A percentile compares a stretch with the other conserved stretches of the same genome.
Evolutionary conservation across 2,329 filamentous ascomycete species (phyloP).

Genomic region (Epichloe gansuensis): DNA sequence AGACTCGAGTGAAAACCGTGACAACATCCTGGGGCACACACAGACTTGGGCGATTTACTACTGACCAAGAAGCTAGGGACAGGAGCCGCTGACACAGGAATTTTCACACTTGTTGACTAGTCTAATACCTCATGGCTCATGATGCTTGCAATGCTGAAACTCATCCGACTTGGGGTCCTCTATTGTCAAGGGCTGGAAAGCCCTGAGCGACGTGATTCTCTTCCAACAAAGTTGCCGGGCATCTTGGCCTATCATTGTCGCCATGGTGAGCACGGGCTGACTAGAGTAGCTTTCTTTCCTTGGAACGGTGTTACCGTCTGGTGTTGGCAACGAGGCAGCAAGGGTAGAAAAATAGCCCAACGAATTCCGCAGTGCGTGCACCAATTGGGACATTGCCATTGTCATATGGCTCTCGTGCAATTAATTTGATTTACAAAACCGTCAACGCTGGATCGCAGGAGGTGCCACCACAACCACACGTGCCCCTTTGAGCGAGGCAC

Average conservation of each 20-base stretch:
- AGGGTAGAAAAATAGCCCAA: neutral
- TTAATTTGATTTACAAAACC: neutral
- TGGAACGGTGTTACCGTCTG: neutral
- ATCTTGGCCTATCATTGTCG: too few relatives aligned
- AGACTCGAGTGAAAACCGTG: neutral
- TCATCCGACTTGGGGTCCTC: too few relatives aligned
- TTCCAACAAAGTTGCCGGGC: too few relatives aligned
- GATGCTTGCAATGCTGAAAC: neutral
- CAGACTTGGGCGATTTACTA: too few relatives aligned
- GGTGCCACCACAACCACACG: neutral
- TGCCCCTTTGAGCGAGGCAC: neutral
- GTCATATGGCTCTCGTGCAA: neutral
- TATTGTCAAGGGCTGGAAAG: neutral
- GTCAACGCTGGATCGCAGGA: neutral
- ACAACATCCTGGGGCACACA: too few relatives aligned
- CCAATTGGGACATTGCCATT: neutral
- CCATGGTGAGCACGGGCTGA: neutral
- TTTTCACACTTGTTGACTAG: too few relatives aligned
- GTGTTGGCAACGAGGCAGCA: neutral
- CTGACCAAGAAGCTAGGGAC: too few relatives aligned
- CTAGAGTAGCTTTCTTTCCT: neutral
- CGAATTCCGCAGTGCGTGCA: neutral
- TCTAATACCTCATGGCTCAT: too few relatives aligned
- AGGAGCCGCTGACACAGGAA: too few relatives aligned
- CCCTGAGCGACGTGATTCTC: too few relatives aligned